Conservation (phyloP, 1,139 yeast species). For the Geotrichum bryndzae region DNA sequence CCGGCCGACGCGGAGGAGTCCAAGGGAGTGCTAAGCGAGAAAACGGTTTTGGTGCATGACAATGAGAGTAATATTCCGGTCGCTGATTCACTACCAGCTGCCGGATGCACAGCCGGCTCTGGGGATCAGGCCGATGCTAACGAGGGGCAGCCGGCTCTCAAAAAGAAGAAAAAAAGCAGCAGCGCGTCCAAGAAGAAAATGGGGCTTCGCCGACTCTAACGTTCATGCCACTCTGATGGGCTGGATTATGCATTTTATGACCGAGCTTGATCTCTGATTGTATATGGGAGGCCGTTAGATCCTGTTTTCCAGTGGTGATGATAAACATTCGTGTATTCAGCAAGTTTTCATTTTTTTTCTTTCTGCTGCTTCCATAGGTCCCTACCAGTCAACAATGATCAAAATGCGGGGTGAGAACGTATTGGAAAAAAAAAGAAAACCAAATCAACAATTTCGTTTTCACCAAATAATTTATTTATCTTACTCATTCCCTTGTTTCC, state of each 20-base stretch:
- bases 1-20: neutral
- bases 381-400: neutral
- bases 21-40: neutral
- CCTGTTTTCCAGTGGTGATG: no score
- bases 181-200: slow-evolving; percentile 1
- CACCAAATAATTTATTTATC: neutral
- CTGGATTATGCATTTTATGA: no score
- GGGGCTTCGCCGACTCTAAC: slow-evolving; percentile 3
- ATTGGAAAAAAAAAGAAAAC: neutral
- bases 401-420: neutral
- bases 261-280: no score
- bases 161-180: slow-evolving; percentile 3
- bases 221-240: neutral
- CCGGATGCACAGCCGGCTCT: no score
- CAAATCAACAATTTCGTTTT: neutral
- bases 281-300: no score
- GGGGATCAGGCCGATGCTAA: neutral
- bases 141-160: neutral
- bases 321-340: no score
- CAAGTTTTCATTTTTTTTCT: neutral
- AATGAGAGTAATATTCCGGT: neutral
- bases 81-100: neutral
- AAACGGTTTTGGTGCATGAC: neutral
- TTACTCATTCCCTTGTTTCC: neutral
- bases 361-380: neutral